Evolutionary conservation across 2,329 filamentous ascomycete genomes (phyloP).

Genomic region (Stemphylium beticola): DNA sequence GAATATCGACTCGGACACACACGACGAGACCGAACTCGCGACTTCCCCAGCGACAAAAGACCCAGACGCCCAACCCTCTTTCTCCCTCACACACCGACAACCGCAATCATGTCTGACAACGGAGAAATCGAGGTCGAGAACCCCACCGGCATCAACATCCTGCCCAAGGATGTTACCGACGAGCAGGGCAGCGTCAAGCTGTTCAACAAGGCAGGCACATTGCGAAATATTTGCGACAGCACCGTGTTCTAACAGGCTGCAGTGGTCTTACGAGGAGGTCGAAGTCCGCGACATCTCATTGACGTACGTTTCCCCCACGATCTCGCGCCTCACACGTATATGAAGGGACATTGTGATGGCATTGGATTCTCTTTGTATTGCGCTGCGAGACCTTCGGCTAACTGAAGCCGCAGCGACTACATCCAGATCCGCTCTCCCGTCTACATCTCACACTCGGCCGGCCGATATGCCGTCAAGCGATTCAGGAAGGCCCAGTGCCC

Average conservation of each 20-base stretch:
- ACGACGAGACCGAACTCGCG: slow-evolving; percentile 15
- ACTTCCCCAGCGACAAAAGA: slow-evolving; percentile 40
- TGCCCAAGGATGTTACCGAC: slow-evolving; percentile 89
- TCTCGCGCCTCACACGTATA: slow-evolving; percentile 15
- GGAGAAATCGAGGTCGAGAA: slow-evolving; percentile 92
- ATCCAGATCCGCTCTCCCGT: slow-evolving; percentile 99
- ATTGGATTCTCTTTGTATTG: slow-evolving; percentile 23
- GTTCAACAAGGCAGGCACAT: slow-evolving; percentile 74
- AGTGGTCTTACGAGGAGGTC: slow-evolving; percentile 96
- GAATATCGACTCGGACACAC: slow-evolving; percentile 23
- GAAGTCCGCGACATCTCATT: slow-evolving; percentile 99
- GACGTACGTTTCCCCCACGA: slow-evolving; percentile 72
- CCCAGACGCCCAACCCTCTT: slow-evolving; percentile 30
- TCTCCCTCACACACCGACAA: slow-evolving; percentile 31
- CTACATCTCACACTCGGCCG: slow-evolving; percentile 98
- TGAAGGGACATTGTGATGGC: slow-evolving; percentile 18
- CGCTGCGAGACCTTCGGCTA: slow-evolving; percentile 39
- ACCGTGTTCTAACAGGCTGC: slow-evolving; percentile 22
- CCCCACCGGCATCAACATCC: slow-evolving; percentile 75
- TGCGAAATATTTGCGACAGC: slow-evolving; percentile 6
- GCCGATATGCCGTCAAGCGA: slow-evolving; percentile 98
- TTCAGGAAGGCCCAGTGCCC: slow-evolving; percentile 99
- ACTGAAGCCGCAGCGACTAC: slow-evolving; percentile 78
- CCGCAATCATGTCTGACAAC: slow-evolving; percentile 76
- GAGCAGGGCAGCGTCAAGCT: slow-evolving; percentile 94